Percentiles rank a stretch among this genome's conserved stretches.
Evolutionary conservation across 305 asterid genomes (phyloP).

Genomic region (Fraxinus dipetala): DNA sequence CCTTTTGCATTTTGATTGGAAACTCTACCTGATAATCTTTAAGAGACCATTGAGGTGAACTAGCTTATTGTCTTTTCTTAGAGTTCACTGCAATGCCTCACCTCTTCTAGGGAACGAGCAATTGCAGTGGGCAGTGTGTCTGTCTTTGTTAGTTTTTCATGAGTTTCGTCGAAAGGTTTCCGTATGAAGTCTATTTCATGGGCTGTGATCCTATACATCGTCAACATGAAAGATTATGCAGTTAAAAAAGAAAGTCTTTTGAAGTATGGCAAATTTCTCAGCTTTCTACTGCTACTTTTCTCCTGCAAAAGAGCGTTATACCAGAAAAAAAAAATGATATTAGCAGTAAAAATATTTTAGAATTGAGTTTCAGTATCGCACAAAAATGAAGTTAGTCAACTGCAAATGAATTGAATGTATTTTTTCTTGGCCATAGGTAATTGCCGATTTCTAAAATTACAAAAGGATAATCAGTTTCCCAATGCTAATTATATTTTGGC

Average conservation of each 20-base stretch:
- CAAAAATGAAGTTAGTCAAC: not conserved
- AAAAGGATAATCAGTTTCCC: not conserved
- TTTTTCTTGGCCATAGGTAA: not conserved
- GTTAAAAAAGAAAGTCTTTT: not conserved
- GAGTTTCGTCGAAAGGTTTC: not conserved
- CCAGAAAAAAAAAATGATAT: not conserved
- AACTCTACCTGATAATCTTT: not conserved
- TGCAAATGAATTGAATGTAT: slow-evolving; percentile 1
- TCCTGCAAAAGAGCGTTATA: not conserved
- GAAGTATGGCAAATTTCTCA: not conserved
- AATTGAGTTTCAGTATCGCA: not conserved
- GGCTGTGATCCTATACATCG: not conserved
- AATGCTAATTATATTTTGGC: not conserved
- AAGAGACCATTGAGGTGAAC: not conserved
- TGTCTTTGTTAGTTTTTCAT: not conserved
- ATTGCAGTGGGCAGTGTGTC: not conserved
- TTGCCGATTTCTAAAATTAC: not conserved
- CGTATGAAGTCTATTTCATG: not conserved
- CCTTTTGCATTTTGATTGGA: not conserved
- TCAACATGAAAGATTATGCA: not conserved
- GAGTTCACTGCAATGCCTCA: not conserved
- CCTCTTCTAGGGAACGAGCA: not conserved
- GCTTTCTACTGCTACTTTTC: not conserved
- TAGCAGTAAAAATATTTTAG: not conserved
- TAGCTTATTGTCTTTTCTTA: not conserved